A percentile compares a stretch with the other conserved stretches of the same genome.
These are phyloP conservation scores for Excoecaria cochinchinensis DNA, from an alignment of 345 rosid genomes.

Conservation along the genomic window DNA sequence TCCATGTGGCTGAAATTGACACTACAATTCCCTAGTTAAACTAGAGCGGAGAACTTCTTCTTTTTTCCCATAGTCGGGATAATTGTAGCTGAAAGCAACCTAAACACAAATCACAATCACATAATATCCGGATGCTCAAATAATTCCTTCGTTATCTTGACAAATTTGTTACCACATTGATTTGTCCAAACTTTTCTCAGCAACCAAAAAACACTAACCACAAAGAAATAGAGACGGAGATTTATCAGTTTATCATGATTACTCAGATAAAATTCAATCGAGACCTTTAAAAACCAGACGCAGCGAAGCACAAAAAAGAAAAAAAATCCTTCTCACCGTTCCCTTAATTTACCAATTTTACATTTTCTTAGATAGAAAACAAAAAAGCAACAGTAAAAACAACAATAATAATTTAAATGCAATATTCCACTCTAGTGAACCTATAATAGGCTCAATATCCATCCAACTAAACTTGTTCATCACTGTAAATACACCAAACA, in stretches of 20 bases:
- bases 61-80: not conserved
- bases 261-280: not conserved
- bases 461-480: not conserved
- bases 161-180: not conserved
- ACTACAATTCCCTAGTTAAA: not conserved
- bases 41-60: not conserved
- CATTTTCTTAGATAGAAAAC: constrained; percentile 7
- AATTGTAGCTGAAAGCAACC: not conserved
- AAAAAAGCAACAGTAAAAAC: not conserved
- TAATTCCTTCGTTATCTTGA: not conserved
- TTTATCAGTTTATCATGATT: not conserved
- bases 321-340: not conserved
- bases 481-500: not conserved
- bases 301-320: not conserved
- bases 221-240: not conserved
- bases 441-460: not conserved
- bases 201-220: not conserved
- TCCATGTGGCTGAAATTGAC: not conserved
- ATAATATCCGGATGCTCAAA: no score
- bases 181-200: not conserved
- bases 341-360: not conserved
- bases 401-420: not conserved
- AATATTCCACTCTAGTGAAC: not conserved
- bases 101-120: not conserved
- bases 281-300: not conserved